Evolutionary conservation across 352 stramenopile species (phyloP), one percentile per base, ranked within the genome.

Genomic region (Salisapilia sapeloensis): DNA sequence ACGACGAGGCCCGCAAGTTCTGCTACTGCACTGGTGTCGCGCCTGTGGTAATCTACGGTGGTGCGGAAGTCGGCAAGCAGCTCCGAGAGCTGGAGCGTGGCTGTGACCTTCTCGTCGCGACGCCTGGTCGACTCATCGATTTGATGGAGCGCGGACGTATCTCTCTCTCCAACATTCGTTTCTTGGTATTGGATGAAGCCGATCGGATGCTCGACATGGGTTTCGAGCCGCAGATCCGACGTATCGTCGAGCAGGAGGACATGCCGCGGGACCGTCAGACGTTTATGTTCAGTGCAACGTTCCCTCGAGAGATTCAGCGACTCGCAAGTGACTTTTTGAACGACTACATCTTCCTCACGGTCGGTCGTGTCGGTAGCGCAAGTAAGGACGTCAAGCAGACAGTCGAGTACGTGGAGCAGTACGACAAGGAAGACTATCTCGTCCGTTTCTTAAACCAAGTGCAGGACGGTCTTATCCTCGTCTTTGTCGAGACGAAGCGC

Each of bases 231-330:
- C 89, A 98, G 60, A 98, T 99, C 52, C 83, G 93, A 44, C 74
- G 89, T 24, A 99, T 99, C 49, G 94, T 99, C 11, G 85, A 99
- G 64, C 77, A 97, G 55, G 82, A 96, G 45, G 91, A 95, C 49
- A 97, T 98, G 92, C 86, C 92, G 4, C 70, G 57, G 48, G 93
- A 97, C 29, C 76, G 94, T 25, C 94, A 99, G 60, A 99, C 93
- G 16, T 98, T 99, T 63, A 98, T 99, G 94, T 99, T 99, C 54
- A 96, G 72, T 52, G 96, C 96, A 2, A 99, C 96, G n/a, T 99
- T 99, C 64, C 94, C 95, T 8, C 66, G 80, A 15, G 89, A 97
- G 47, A 97, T 97, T 41, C 90, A 97, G 67, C 76, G 82, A 18
- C 63, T 97, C 4, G 96, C 96, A 2, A 80, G 75, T 14, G 95